Evolutionary conservation across 2,329 filamentous ascomycete species (phyloP), one percentile per base, ranked within the genome.

Genomic region (Arthrobotrys sphaeroides): DNA sequence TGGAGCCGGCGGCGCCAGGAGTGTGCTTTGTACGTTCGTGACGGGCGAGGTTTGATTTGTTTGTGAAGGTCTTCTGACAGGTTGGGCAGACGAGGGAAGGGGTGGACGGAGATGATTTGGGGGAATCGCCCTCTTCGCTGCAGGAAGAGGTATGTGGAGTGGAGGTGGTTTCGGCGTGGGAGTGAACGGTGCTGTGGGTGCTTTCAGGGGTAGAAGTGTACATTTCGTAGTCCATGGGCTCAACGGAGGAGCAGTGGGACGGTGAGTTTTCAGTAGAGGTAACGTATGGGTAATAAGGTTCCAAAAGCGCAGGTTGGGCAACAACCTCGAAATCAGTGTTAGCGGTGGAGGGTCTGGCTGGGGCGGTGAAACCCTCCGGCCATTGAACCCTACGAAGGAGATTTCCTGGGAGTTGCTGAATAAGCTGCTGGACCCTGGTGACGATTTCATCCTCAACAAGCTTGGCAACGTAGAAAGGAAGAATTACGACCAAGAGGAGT

Each of bases 1-100:
- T 69, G 16, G 38, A 53, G 31, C 57, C 65, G 10, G 72, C 45
- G 2, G 45, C 47, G 28, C 47, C 40, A 18, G 45, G 33, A n/a
- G 36, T 59, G 28, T 75, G 72, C 33, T 75, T 75, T 18, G 72
- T 75, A 22, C 72, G 64, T 51, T 64, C 59, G 24, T 75, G 72
- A 26, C 72, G 72, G n/a, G 64, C 49, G 12, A 75, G 59, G 16
- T 75, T 75, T n/a, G 64, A 69, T 68, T 69, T 75, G 47, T 75
- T 75, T 36, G 64, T 69, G 51, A 75, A 64, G n/a, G 64, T 60
- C 22, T 69, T 69, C 36, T 43, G 55, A 31, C 72, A 75, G n/a
- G 57, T 69, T 49, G 45, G 47, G 53, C 72, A 75, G 36, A 65
- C 49, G 31, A 69, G 65, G 31, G 57, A 62, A 64, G 64, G 70